Conservation (phyloP, 805 yeast genomes). For the Cyberlindnera nakhonratchasimensis region DNA sequence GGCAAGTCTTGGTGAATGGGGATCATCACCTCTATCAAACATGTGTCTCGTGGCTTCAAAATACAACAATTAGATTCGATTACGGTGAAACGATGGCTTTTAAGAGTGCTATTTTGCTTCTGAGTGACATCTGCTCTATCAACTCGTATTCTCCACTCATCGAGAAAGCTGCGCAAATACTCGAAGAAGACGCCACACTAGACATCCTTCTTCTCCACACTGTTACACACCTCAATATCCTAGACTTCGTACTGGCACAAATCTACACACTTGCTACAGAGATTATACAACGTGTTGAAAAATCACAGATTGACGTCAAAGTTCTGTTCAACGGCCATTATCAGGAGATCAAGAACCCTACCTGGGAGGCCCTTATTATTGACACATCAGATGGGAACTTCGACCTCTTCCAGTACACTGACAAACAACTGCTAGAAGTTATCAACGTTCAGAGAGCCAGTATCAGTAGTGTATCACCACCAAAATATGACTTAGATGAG, state of each 20-base stretch:
- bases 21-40: background rate
- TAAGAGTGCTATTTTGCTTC: slow-evolving; percentile 21
- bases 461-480: background rate
- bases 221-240: slow-evolving; percentile 19
- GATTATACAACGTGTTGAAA: slow-evolving; percentile 5
- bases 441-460: slow-evolving; percentile 13
- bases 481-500: slow-evolving; percentile 16
- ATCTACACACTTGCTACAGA: slow-evolving; percentile 22
- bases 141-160: slow-evolving; percentile 23
- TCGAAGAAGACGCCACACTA: slow-evolving; percentile 18
- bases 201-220: slow-evolving; percentile 20
- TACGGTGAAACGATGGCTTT: slow-evolving; percentile 10
- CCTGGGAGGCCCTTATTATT: slow-evolving; percentile 21
- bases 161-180: slow-evolving; percentile 14
- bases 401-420: slow-evolving; percentile 10
- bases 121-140: slow-evolving; percentile 16
- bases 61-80: too few relatives aligned
- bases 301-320: slow-evolving; percentile 12
- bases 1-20: too few relatives aligned
- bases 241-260: slow-evolving; percentile 25
- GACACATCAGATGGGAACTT: slow-evolving; percentile 18
- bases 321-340: slow-evolving; percentile 28
- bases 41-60: background rate
- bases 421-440: slow-evolving; percentile 9
- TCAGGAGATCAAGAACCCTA: slow-evolving; percentile 14